These are phyloP conservation scores for Metschnikowia matae DNA, from an alignment of 805 yeast genomes.

Conservation along the genomic window DNA sequence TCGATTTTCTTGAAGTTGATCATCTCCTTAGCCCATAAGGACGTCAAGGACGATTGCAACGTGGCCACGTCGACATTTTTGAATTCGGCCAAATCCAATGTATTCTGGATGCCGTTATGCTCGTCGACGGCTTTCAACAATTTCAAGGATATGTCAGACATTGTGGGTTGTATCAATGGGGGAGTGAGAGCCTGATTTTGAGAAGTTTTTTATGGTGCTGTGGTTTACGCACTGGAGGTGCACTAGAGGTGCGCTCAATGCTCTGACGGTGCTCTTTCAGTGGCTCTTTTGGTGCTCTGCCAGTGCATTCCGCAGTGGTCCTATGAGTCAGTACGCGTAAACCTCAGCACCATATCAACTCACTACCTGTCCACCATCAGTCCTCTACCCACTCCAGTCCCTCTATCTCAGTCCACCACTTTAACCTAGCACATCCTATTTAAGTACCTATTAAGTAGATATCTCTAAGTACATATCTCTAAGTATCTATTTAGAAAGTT, in stretches of 20 bases:
- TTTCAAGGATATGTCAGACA: constrained; percentile 66
- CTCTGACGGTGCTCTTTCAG: too few species aligned
- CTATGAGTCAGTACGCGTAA: background rate
- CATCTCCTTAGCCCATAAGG: constrained; percentile 81
- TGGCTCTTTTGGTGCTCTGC: too few species aligned
- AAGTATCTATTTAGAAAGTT: too few species aligned
- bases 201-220: constrained; percentile 16
- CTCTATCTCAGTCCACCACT: too few species aligned
- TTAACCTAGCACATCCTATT: too few species aligned
- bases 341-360: background rate
- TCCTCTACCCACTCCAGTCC: background rate
- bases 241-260: too few species aligned
- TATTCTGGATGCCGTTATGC: constrained; percentile 59
- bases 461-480: too few species aligned
- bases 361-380: background rate
- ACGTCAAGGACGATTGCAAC: constrained; percentile 78
- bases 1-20: constrained; percentile 70
- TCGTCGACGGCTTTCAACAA: constrained; percentile 62
- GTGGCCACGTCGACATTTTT: constrained; percentile 60
- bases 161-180: constrained; percentile 18
- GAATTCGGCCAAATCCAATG: constrained; percentile 54
- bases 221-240: constrained; percentile 9
- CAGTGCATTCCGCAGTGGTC: too few species aligned
- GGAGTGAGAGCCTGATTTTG: background rate
- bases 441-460: too few species aligned